Base-by-base conservation (phyloP, 2,329 filamentous ascomycete species). In the Aspergillus sp. region DNA sequence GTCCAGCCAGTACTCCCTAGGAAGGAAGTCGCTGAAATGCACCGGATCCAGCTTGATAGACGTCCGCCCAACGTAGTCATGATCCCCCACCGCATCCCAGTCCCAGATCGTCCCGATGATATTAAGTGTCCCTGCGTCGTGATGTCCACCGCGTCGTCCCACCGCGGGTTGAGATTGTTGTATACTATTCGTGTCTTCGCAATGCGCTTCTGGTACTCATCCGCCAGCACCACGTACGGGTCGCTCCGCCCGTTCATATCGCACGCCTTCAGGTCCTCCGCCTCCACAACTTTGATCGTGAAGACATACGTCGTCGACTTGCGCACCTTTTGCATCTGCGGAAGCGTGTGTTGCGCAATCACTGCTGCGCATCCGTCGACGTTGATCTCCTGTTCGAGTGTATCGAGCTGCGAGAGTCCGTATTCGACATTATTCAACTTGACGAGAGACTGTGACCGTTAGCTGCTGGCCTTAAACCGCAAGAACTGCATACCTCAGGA, bases 341-440 rank as follows among this genome's bases (percentile, higher is more conserved):
- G 80, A 6, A 84, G 84, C 15, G 84, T 76, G 41, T 82, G 70
- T 48, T 74, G 78, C 29, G 80, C 77, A 31, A 98, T 75, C 11
- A 93, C 76, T 32, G 82, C 79, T 3, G 88, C 88, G 51, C 86
- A 95, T 8, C 74, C 81, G 55, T 98, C 91, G 8, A 93, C 86
- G 48, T 95, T 88, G 68, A 96, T 85, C 37, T 80, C 77, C 52
- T 75, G 80, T 55, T 96, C 89, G 5, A 98, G 71, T 57, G 83
- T 86, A 55, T 98, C 91, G 32, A 98, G 72, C 52, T 93, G 85
- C 35, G 86, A 75, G 63, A 93, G 86, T 4, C 88, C 89, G 60
- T 86, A 96, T 61, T 95, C 89, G 43, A 98, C 80, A 52, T 98
- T 93, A 68, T 98, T 98, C 46, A 98, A 74, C 61, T 96, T 98